These are phyloP conservation scores for Boletus insuetus DNA, from an alignment of 768 basidiomycete genomes.

Conservation along the genomic window DNA sequence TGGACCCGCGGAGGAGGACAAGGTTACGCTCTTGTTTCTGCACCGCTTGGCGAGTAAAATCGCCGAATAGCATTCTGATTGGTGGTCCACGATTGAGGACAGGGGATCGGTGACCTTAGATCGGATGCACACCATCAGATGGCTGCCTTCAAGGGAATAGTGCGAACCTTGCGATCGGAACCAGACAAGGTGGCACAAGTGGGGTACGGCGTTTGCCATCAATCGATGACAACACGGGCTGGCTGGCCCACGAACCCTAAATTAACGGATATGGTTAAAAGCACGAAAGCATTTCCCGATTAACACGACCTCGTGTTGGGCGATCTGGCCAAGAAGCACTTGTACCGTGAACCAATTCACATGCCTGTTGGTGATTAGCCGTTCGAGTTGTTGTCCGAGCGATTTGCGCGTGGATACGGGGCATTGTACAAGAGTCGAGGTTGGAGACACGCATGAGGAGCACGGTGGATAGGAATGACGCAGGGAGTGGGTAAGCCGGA, in stretches of 20 bases:
- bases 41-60: conserved; percentile 5
- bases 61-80: neutral
- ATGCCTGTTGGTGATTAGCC: conserved; percentile 14
- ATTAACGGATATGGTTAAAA: conserved; percentile 29
- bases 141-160: conserved; percentile 12
- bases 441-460: conserved; percentile 8
- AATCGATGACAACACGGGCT: conserved; percentile 10
- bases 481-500: conserved; percentile 1
- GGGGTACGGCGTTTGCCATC: conserved; percentile 24
- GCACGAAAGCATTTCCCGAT: conserved; percentile 25
- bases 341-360: conserved; percentile 5
- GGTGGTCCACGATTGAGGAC: neutral
- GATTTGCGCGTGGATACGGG: conserved; percentile 16
- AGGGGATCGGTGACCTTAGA: conserved; percentile 18
- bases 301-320: conserved; percentile 19
- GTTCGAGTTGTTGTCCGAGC: conserved; percentile 10
- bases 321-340: conserved; percentile 24
- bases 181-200: conserved; percentile 5
- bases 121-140: conserved; percentile 19
- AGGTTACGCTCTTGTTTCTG: conserved; percentile 6
- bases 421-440: neutral
- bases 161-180: conserved; percentile 12
- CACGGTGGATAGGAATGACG: conserved; percentile 6
- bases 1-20: conserved; percentile 24
- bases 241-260: conserved; percentile 27